Evolutionary conservation across 2,329 filamentous ascomycete genomes (phyloP).

Genomic region (Phyllosticta citribraziliensis): DNA sequence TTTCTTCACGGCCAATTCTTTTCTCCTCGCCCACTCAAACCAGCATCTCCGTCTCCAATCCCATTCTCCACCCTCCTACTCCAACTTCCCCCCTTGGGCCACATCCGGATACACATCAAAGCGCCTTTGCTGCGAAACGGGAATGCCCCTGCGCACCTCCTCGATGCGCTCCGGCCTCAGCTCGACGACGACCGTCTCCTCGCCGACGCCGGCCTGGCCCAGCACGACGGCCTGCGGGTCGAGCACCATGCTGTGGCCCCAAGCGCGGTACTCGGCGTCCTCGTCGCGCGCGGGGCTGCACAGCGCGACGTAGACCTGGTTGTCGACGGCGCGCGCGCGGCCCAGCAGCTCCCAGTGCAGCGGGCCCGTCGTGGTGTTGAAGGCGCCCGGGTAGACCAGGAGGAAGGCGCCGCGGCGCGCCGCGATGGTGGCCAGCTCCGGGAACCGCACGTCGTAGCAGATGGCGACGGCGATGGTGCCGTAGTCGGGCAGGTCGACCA

Average conservation of each 20-base stretch:
- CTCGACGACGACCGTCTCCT: conserved; percentile 66
- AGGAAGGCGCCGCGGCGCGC: conserved; percentile 79
- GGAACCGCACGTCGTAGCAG: conserved; percentile 97
- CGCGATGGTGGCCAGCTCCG: conserved; percentile 82
- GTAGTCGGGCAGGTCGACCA: conserved; percentile 80
- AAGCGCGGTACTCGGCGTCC: conserved; percentile 72
- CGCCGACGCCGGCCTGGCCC: conserved; percentile 65
- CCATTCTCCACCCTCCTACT: conserved; percentile 14
- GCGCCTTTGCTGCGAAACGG: conserved; percentile 70
- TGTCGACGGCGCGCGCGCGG: conserved; percentile 77
- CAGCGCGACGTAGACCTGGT: conserved; percentile 86
- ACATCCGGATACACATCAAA: conserved; percentile 97
- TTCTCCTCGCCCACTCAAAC: neutral
- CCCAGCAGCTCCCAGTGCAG: conserved; percentile 85
- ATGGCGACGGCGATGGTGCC: conserved; percentile 82
- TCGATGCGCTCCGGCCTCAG: conserved; percentile 59
- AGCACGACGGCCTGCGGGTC: conserved; percentile 83
- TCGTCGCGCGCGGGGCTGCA: conserved; percentile 83
- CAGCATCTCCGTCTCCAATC: neutral
- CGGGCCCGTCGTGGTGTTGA: conserved; percentile 87
- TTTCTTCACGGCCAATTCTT: too few relatives aligned
- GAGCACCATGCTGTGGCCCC: conserved; percentile 80
- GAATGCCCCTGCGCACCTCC: conserved; percentile 72
- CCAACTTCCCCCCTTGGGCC: conserved; percentile 45
- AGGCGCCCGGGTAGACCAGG: conserved; percentile 89